Base-by-base conservation (phyloP, 805 yeast species). In the Candida takata region DNA sequence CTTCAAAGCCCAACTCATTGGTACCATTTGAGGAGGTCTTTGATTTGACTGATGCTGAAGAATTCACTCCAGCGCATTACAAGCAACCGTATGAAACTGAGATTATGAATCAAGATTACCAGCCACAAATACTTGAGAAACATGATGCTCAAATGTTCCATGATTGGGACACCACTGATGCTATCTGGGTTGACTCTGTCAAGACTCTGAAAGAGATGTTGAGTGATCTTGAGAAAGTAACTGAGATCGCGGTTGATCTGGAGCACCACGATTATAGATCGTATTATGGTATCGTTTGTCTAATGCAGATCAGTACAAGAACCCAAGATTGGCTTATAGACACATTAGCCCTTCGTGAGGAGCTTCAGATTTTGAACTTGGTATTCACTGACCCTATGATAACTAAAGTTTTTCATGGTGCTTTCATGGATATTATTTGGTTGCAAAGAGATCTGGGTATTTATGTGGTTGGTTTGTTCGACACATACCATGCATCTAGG, bases 361-460 rank as follows among this genome's bases (percentile, higher is more conserved):
- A 84, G 41, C 62, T 92, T 33, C 63, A 69, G 32, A 58, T 59
- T 1, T 62, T 92, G 37, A 92, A 92, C 60, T 66, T 62, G 29
- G 74, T 90, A 2, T 86, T 90, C 45, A 72, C 97, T 3, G 66
- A 92, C 58, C 97, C 97, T 0, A 47, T 61, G 5, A 78, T 90
- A 23, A 65, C 85, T 20, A 92, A 92, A 54, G 94, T 92, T 1
- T 77, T 92, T 46, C 99, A 92, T 57, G 99, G 99, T 42, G 95
- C 98, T 0, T 79, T 76, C 48, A 87, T 86, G 95, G 99, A 92
- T 65, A 83, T 92, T 4, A 79, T 86, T 30, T 92, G 99, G 99
- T 65, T 92, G 24, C 99, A 92, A 62, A 69, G 97, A 44, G 98
- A 92, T 54, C 68, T 92, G 37, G 99, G 99, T 0, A 58, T 92